phyloP scores from a whole-genome alignment of 306 rosid genomes.

The Castanea crenata region DNA sequence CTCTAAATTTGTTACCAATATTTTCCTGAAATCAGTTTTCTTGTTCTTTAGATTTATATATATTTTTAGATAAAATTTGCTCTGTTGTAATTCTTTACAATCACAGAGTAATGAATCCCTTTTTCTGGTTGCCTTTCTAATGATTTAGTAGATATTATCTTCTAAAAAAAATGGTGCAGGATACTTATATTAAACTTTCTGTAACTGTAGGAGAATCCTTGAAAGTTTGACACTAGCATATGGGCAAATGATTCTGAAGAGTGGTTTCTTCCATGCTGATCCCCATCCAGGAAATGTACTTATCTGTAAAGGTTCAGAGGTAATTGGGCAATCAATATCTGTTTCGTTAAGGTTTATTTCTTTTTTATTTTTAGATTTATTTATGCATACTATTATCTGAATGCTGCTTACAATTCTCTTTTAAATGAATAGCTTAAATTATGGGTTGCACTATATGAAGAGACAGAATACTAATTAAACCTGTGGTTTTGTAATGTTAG shows the following conservation, averaged over 20 bases:
- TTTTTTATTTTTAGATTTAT: background rate
- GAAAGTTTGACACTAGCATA: conserved; percentile 92
- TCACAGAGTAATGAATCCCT: background rate
- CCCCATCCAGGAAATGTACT: conserved; percentile 97
- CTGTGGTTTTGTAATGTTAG: conserved; percentile 11
- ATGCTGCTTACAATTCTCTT: conserved; percentile 7
- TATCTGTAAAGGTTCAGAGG: conserved; percentile 94
- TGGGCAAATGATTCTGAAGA: conserved; percentile 97
- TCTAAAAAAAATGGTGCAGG: background rate
- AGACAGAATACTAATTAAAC: conserved; percentile 11
- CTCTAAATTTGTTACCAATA: background rate
- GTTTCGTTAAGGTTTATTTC: background rate
- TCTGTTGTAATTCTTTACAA: background rate
- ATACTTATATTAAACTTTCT: background rate
- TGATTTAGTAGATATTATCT: background rate
- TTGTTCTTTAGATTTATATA: background rate
- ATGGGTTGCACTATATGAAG: conserved; percentile 9
- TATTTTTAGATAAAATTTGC: background rate
- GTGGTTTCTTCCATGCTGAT: conserved; percentile 98
- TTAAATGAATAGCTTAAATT: conserved; percentile 1
- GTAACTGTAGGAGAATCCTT: conserved; percentile 82
- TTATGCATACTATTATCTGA: background rate
- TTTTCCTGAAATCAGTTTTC: background rate
- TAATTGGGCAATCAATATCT: conserved; percentile 43
- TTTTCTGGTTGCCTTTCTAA: background rate